phyloP scores from a whole-genome alignment of 345 rosid species.

The Aquilaria malaccensis region DNA sequence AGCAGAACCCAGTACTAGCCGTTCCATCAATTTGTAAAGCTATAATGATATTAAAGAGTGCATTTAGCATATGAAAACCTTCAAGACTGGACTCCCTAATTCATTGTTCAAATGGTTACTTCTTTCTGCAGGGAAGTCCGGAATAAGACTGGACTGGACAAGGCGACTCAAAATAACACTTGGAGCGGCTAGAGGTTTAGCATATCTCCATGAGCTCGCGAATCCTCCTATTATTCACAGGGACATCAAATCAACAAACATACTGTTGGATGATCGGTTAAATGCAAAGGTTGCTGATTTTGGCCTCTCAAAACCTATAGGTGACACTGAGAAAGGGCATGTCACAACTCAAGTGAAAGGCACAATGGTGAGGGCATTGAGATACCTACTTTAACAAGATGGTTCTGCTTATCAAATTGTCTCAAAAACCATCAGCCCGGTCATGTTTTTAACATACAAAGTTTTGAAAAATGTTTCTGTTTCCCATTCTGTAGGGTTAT shows the following conservation, averaged over 20 bases:
- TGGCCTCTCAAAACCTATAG: slow-evolving; percentile 75
- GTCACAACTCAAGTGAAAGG: slow-evolving; percentile 95
- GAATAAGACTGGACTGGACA: slow-evolving; percentile 74
- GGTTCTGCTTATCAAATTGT: background rate
- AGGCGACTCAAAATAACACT: slow-evolving; percentile 71
- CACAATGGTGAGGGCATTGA: slow-evolving; percentile 62
- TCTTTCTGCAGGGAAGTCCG: slow-evolving; percentile 51
- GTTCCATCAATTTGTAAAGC: background rate
- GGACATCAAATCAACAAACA: slow-evolving; percentile 83
- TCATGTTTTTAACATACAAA: no score
- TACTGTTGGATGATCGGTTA: slow-evolving; percentile 66
- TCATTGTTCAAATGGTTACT: no score
- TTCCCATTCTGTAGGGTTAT: slow-evolving; percentile 48
- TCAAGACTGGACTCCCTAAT: no score
- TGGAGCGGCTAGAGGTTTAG: slow-evolving; percentile 77
- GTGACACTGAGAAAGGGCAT: slow-evolving; percentile 54
- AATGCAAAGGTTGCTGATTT: slow-evolving; percentile 92
- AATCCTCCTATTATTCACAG: slow-evolving; percentile 94
- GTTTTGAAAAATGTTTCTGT: background rate
- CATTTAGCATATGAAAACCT: no score
- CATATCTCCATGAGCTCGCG: slow-evolving; percentile 92
- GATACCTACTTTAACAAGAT: background rate
- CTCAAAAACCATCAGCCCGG: no score
- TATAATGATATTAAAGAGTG: no score
- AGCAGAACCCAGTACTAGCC: background rate